Base-by-base conservation (phyloP, 108 stramenopile species). In the Asterionellopsis glacialis region DNA sequence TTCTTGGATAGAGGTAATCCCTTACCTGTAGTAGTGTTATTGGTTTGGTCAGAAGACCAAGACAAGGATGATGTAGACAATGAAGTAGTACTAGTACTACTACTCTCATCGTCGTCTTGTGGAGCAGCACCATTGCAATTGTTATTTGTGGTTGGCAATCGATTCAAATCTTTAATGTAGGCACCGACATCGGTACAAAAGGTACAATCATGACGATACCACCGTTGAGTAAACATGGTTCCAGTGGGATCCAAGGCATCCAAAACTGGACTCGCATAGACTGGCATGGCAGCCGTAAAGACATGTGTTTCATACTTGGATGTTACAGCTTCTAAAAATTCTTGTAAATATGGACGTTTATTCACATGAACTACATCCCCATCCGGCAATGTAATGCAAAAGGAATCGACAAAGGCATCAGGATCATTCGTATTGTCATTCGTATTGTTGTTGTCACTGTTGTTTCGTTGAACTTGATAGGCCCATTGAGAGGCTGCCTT, bases 211-310 rank as follows among this genome's bases (percentile, higher is more conserved):
- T 98, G 96, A 9, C 98, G 75, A 67, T 94, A 81, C 83, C 82
- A 92, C 45, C 95, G 80, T 28, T 78, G 71, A 26, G 79, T 61
- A 59, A 99, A 86, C 65, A 85, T 83, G 18, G 76, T 75, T 11
- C 83, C 78, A 50, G 88, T 67, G 9, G 96, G 96, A 71, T 99
- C 98, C 42, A 99, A 76, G 64, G 70, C 57, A 71, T 98, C 87
- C 55, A 98, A 76, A 23, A 99, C 70, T 11, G 93, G 93, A 58
- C 88, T 75, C 44, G 98, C 98, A 65, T 99, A 99, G 16, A 97
- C 96, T 42, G 85, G 79, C 89, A 97, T 93, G 5, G 96, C 95
- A 9, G 98, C 98, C 11, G 98, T 99, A 69, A 97, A 99, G 27
- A 98, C 87, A 61, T 96, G 88, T 41, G 95, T 94, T 49, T 96